Evolutionary conservation across 1,284 basidiomycete species (phyloP).

Genomic region (Pascua guehoae): DNA sequence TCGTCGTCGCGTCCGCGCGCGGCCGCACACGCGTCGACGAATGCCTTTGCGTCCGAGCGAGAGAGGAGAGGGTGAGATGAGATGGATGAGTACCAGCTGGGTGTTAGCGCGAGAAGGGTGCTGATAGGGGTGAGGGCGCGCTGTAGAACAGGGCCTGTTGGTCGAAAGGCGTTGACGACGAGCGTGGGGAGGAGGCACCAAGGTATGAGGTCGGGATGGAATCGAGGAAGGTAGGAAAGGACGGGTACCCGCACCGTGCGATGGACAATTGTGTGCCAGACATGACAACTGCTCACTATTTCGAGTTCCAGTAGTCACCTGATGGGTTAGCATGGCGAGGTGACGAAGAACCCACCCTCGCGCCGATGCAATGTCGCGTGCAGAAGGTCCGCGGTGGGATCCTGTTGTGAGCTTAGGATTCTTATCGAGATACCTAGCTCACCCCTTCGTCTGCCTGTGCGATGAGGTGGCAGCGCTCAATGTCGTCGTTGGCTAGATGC

Average conservation of each 20-base stretch:
- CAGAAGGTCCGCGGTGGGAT: constrained; percentile 40
- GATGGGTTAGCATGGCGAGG: not conserved
- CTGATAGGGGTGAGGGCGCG: not conserved
- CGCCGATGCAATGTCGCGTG: constrained; percentile 47
- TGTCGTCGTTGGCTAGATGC: constrained; percentile 49
- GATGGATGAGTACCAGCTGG: constrained; percentile 30
- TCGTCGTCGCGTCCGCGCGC: constrained; percentile 9
- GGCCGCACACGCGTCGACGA: constrained; percentile 43
- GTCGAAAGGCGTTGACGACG: no score
- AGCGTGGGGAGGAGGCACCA: no score
- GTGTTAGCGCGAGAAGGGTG: not conserved
- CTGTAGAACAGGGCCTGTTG: no score
- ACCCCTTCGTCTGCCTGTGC: constrained; percentile 41
- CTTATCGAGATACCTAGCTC: no score
- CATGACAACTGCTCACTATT: constrained; percentile 32
- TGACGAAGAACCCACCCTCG: constrained; percentile 31
- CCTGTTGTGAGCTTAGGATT: constrained; percentile 17
- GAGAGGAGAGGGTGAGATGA: constrained; percentile 31
- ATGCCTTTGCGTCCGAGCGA: constrained; percentile 27
- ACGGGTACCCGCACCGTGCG: no score
- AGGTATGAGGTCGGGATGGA: no score
- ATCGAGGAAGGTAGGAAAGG: no score
- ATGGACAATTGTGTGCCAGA: no score
- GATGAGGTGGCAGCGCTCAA: constrained; percentile 40
- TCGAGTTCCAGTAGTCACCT: constrained; percentile 50